These are phyloP conservation scores for Gynostemma pentaphyllum DNA, from an alignment of 306 rosid species.

Conservation along the genomic window DNA sequence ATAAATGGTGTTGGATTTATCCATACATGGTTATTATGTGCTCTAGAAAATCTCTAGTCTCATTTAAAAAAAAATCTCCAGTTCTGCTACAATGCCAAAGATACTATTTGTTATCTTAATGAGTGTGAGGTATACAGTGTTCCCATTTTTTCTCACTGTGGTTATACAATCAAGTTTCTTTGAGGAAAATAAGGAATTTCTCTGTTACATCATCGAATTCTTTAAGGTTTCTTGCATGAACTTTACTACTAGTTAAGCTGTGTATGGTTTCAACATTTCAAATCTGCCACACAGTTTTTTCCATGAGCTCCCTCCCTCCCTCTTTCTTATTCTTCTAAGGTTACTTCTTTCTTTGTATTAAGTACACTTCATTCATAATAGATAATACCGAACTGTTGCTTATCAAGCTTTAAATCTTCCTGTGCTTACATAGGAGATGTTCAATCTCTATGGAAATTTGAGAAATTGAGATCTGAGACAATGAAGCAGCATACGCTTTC, in stretches of 20 bases:
- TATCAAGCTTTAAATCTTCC: constrained; percentile 17
- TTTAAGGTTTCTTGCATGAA: background rate
- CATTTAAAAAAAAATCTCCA: no score
- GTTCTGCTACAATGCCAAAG: no score
- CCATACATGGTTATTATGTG: no score
- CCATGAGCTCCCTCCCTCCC: background rate
- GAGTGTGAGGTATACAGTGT: no score
- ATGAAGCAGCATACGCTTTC: constrained; percentile 54
- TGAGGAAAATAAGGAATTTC: background rate
- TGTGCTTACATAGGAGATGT: constrained; percentile 54
- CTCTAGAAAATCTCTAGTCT: no score
- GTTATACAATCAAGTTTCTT: background rate
- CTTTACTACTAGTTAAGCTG: no score
- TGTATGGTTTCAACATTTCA: no score
- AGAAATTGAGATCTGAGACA: constrained; percentile 60
- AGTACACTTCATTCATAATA: background rate
- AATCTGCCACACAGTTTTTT: no score
- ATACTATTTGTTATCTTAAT: no score
- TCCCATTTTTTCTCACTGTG: background rate
- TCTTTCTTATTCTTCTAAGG: background rate
- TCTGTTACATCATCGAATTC: background rate
- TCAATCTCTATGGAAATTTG: constrained; percentile 56
- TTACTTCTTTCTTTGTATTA: background rate
- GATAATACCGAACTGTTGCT: constrained; percentile 2
- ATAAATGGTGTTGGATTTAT: no score